Evolutionary conservation across 495 filamentous ascomycete species (phyloP).

Genomic region (Neurospora intermedia): DNA sequence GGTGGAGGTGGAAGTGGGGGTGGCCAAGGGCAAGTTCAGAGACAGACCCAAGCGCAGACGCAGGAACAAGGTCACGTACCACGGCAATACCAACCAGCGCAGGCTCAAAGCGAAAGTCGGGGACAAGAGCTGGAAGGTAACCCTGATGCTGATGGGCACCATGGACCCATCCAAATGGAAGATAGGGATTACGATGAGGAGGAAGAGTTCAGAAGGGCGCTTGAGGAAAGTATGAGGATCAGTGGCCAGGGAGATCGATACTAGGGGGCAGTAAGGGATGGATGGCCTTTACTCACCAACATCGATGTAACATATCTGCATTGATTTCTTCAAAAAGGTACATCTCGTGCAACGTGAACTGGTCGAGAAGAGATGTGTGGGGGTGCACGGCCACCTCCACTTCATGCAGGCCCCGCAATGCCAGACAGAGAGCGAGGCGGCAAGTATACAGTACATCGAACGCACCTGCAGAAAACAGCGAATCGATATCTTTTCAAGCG

Average conservation of each 20-base stretch:
- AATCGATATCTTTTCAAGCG: no score
- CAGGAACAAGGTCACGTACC: not conserved
- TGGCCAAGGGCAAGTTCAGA: not conserved
- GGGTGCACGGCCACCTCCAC: not conserved
- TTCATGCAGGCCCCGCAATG: not conserved
- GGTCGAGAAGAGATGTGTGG: not conserved
- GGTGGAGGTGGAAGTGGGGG: conserved; percentile 1
- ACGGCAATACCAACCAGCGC: not conserved
- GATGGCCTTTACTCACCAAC: not conserved
- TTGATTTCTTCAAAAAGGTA: not conserved
- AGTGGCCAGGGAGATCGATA: not conserved
- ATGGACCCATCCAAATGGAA: not conserved
- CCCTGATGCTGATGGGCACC: conserved; percentile 1
- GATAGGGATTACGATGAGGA: conserved; percentile 26
- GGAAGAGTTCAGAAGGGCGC: conserved; percentile 34
- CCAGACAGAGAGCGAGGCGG: not conserved
- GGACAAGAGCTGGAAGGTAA: not conserved
- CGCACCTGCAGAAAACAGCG: not conserved
- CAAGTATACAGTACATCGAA: not conserved
- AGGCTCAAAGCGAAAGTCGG: not conserved
- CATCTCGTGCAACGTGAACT: not conserved
- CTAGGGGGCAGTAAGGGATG: not conserved
- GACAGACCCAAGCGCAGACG: not conserved
- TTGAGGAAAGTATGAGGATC: conserved; percentile 37
- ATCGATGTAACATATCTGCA: not conserved